phyloP scores from a whole-genome alignment of 139 green algal genomes.

The Chlorella sp. region DNA sequence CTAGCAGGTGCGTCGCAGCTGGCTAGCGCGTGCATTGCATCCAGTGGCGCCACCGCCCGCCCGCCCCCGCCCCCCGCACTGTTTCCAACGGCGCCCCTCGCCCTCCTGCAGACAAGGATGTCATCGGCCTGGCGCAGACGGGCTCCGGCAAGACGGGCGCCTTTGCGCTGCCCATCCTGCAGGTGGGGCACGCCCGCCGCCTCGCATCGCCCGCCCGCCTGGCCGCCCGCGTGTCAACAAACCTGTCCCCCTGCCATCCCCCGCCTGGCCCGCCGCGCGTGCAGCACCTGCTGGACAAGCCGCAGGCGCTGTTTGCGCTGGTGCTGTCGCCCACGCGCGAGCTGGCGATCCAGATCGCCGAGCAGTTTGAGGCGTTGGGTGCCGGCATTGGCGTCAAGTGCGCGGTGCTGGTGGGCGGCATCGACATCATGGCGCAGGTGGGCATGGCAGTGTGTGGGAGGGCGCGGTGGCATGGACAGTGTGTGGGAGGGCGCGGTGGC shows the following conservation, averaged over 20 bases:
- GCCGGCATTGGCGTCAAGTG: conserved; percentile 84
- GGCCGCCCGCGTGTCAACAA: background rate
- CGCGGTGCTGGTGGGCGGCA: conserved; percentile 93
- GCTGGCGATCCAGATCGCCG: conserved; percentile 98
- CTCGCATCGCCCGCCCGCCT: background rate
- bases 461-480: background rate
- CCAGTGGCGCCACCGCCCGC: background rate
- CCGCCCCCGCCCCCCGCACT: background rate
- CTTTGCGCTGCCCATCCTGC: conserved; percentile 95
- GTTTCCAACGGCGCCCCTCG: background rate
- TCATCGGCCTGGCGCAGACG: conserved; percentile 98
- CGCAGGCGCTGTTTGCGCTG: conserved; percentile 88
- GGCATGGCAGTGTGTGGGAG: background rate
- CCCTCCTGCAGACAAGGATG: conserved; percentile 76
- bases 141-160: conserved; percentile 97
- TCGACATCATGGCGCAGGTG: conserved; percentile 97
- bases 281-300: conserved; percentile 90
- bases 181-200: conserved; percentile 13
- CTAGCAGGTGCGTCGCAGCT: conserved; percentile 61
- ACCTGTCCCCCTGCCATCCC: background rate
- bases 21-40: background rate
- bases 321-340: conserved; percentile 96
- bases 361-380: conserved; percentile 98
- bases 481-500: conserved; percentile 13
- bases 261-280: background rate